Base-by-base conservation (phyloP, 2,329 filamentous ascomycete species). In the Alternaria postmessia region DNA sequence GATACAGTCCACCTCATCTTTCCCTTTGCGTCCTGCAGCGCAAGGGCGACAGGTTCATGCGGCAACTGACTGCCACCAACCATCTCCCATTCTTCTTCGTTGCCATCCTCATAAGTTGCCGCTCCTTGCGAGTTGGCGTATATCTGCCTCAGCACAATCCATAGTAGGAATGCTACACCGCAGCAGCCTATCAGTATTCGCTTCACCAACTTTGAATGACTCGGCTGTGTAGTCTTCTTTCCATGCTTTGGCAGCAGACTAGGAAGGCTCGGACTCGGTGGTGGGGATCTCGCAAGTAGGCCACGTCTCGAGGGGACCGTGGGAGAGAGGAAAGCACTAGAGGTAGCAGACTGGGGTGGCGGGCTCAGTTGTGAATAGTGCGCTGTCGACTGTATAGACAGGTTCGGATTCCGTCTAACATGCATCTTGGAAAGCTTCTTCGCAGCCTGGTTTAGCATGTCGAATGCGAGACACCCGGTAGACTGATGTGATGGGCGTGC, bases 1-100 rank as follows among this genome's bases (percentile, higher is more conserved):
- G 88, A 93, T 11, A 96, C 86, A 0, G 92, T 95, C 93, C 93
- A 96, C 74, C 86, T 89, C 11, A 88, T 82, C 52, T 84, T 85
- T 3, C 90, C 90, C 44, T 83, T 81, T 26, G 82, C 80, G 77
- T 93, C 91, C 14, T 84, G 86, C 46, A 94, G 83, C 6, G 92
- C 84, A 20, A 95, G 84, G 0, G 91, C 90, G 0, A 89, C 90
- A 0, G 92, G 89, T 63, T 91, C 88, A 28, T 89, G 84, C 0
- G 91, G 91, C n/a, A 93, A 77, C 42, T 82, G 82, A 62, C 88
- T 85, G 61, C 87, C 87, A 38, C 84, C 86, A 7, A 91, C 85
- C 83, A 92, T 88, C 69, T 92, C 89, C 74, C 88, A 89, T 51
- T 87, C 80, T 47, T 85, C 69, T 22, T 61, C 66, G 34, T 20